phyloP scores from a whole-genome alignment of 164 flowering plant genomes.

The Kalanchoe fedtschenkoi region DNA sequence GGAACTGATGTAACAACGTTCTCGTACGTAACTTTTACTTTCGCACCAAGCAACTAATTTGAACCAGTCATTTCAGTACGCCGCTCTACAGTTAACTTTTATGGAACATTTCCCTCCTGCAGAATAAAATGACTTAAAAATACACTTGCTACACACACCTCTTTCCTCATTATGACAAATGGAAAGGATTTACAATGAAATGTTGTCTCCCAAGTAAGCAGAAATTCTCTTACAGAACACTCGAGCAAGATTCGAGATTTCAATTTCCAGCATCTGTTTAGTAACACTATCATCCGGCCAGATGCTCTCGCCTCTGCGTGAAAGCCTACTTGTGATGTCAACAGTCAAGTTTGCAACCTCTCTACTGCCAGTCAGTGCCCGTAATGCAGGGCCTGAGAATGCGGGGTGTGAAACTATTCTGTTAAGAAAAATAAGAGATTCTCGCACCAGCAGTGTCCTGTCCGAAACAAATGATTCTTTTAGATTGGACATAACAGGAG shows the following conservation, averaged over 20 bases:
- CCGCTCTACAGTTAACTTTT: too few species aligned
- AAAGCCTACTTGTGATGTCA: slow-evolving; percentile 51
- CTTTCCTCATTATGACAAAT: background rate
- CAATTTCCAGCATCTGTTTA: slow-evolving; percentile 34
- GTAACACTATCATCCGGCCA: slow-evolving; percentile 18
- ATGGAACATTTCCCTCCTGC: too few species aligned
- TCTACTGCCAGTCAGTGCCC: slow-evolving; percentile 45
- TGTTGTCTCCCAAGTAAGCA: slow-evolving; percentile 38
- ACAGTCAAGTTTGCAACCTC: slow-evolving; percentile 55
- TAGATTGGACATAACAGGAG: background rate
- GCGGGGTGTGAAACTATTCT: slow-evolving; percentile 60
- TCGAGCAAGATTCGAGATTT: slow-evolving; percentile 50
- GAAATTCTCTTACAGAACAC: slow-evolving; percentile 48
- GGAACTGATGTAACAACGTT: too few species aligned
- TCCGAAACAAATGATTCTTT: slow-evolving; percentile 4
- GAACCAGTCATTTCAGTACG: too few species aligned
- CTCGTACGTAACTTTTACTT: too few species aligned
- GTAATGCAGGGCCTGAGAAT: slow-evolving; percentile 40
- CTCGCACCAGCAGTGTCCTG: slow-evolving; percentile 69
- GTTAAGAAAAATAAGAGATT: slow-evolving; percentile 70
- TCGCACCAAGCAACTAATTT: too few species aligned
- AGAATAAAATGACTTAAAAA: too few species aligned
- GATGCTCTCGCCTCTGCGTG: slow-evolving; percentile 17
- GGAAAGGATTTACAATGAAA: slow-evolving; percentile 8
- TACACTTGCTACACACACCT: background rate